These are phyloP conservation scores for Fusarium sp. DNA, from an alignment of 2,329 filamentous ascomycete genomes.

Conservation along the genomic window DNA sequence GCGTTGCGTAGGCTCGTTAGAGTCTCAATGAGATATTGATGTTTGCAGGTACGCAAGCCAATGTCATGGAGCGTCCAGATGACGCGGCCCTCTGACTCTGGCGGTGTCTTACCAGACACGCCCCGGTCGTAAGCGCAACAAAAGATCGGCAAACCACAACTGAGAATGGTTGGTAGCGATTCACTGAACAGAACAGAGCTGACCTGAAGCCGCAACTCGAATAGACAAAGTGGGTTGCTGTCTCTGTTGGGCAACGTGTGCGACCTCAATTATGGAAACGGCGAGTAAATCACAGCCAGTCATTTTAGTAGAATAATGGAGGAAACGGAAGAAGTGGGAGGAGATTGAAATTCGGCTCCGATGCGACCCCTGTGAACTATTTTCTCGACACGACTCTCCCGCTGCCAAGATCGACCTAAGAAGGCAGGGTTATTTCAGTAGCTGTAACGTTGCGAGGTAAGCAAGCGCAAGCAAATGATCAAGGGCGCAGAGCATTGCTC, in stretches of 20 bases:
- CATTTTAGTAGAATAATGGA: background rate
- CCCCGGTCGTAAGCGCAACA: constrained; percentile 40
- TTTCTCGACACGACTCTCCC: constrained; percentile 24
- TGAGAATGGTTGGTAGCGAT: constrained; percentile 32
- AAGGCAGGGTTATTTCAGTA: constrained; percentile 29
- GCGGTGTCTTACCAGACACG: constrained; percentile 41
- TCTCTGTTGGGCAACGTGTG: constrained; percentile 11
- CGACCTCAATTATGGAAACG: constrained; percentile 22
- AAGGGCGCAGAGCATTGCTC: constrained; percentile 27
- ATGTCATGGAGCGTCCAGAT: constrained; percentile 43
- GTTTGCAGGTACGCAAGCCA: constrained; percentile 45
- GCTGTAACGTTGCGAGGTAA: constrained; percentile 35
- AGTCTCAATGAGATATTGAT: constrained; percentile 29
- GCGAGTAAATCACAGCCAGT: constrained; percentile 23
- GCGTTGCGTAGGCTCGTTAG: constrained; percentile 24
- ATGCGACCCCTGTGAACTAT: constrained; percentile 26
- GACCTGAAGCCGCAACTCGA: constrained; percentile 14
- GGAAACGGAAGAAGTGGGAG: constrained; percentile 18
- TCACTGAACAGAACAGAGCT: background rate
- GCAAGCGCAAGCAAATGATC: background rate
- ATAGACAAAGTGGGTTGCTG: constrained; percentile 24
- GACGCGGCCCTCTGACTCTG: constrained; percentile 44
- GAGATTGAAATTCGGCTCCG: constrained; percentile 21
- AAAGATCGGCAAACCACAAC: constrained; percentile 21
- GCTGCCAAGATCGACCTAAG: constrained; percentile 37